Base-by-base conservation (phyloP, 2,329 filamentous ascomycete species). In the Hortaea sp. region DNA sequence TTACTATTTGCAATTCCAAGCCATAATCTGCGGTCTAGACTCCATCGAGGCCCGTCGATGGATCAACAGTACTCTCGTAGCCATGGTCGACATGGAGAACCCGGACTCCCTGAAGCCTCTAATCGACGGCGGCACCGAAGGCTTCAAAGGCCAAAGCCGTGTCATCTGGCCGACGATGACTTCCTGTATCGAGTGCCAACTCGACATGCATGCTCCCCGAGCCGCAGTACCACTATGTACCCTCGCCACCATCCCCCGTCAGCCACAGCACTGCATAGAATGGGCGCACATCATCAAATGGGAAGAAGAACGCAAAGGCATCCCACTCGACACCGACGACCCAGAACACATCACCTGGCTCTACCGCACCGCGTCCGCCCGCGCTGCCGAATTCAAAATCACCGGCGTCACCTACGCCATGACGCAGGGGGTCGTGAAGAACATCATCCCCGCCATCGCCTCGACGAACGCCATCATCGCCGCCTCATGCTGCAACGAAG, bases 281-380 rank as follows among this genome's bases (percentile, higher is more conserved):
- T 98, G 92, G 92, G 94, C 92, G 0, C 90, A 97, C 64, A 84
- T 97, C 61, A 95, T 98, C 52, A 92, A 92, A 37, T 98, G 92
- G 92, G 88, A 95, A 51, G 78, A 74, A 58, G 67, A 75, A 59
- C 68, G 73, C 45, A 75, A 74, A 52, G 94, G 90, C 54, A 82
- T 88, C 12, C 76, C 78, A 32, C 82, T 98, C 41, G 92, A 98
- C 68, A 95, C 88, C 57, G 94, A 98, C 65, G 88, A 98, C 59
- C 86, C 94, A 37, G 88, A 94, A 63, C 92, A 98, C 66, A 92
- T 98, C 60, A 85, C 83, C n/a, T 98, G 92, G 92, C 77, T 98
- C 4, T 97, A 87, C 67, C 77, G 87, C 52, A 88, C 88, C 61
- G 88, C 92, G 0, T 75, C 90, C 11, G 69, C 77, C 41, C 85